phyloP scores from a whole-genome alignment of 805 yeast genomes.

The Ogataea zsoltii region DNA sequence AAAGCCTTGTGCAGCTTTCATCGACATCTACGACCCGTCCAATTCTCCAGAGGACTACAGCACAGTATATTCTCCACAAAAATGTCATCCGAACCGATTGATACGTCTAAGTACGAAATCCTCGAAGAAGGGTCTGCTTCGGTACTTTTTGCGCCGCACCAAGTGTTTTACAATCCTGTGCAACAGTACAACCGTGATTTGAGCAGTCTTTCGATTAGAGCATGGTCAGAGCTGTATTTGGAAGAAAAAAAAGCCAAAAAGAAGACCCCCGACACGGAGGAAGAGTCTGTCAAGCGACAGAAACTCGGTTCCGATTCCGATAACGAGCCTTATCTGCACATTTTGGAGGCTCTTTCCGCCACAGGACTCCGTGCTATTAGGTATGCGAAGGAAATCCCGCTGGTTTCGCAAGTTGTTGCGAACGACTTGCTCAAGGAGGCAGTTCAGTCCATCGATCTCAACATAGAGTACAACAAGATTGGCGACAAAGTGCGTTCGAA shows the following conservation, averaged over 20 bases:
- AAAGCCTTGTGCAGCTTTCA: not conserved
- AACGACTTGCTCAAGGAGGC: conserved; percentile 89
- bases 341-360: conserved; percentile 91
- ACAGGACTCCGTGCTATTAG: conserved; percentile 93
- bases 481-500: conserved; percentile 59
- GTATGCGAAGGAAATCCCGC: conserved; percentile 88
- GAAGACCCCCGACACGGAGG: conserved; percentile 25
- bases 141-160: conserved; percentile 77
- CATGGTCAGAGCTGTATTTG: conserved; percentile 72
- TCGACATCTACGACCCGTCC: not conserved
- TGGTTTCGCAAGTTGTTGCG: conserved; percentile 73
- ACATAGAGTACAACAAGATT: conserved; percentile 67
- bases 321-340: conserved; percentile 52
- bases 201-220: conserved; percentile 78
- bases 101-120: conserved; percentile 29
- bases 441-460: conserved; percentile 73
- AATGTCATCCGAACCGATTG: conserved; percentile 6
- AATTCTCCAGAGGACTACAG: not conserved
- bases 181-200: conserved; percentile 96
- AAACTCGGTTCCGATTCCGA: conserved; percentile 7
- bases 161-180: conserved; percentile 93
- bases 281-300: conserved; percentile 1
- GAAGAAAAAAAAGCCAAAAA: conserved; percentile 35
- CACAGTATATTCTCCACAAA: not conserved
- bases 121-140: conserved; percentile 80